These are phyloP conservation scores for Gynostemma pentaphyllum DNA, from an alignment of 306 rosid genomes.

Conservation along the genomic window DNA sequence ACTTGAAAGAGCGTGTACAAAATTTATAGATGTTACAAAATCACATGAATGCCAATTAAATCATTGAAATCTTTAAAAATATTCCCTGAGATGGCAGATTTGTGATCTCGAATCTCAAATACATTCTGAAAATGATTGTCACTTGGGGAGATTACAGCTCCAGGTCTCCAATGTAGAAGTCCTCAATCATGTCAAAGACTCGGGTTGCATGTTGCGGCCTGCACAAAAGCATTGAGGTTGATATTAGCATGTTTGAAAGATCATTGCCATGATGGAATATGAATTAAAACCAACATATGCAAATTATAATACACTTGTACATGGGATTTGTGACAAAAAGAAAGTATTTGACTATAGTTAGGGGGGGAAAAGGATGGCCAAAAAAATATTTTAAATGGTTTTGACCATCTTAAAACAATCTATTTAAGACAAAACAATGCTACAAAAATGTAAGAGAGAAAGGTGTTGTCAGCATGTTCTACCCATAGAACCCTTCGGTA, in stretches of 20 bases:
- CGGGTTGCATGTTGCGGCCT: conserved; percentile 95
- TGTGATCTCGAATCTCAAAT: not conserved
- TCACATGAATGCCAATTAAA: not conserved
- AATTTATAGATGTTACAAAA: not conserved
- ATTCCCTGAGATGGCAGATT: not conserved
- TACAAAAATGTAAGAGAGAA: not conserved
- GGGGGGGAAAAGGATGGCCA: not conserved
- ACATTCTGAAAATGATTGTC: not conserved
- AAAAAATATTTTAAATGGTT: not conserved
- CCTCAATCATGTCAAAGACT: conserved; percentile 84
- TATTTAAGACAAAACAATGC: not conserved
- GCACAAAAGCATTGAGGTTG: conserved; percentile 17
- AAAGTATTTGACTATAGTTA: not conserved
- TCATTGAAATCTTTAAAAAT: not conserved
- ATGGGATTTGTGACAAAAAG: not conserved
- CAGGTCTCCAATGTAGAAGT: conserved; percentile 69
- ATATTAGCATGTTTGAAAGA: not conserved
- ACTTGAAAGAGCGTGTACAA: not conserved
- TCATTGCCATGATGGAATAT: not conserved
- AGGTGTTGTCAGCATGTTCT: conserved; percentile 5
- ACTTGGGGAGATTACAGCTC: conserved; percentile 5
- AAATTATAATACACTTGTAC: not conserved
- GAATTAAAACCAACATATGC: not conserved
- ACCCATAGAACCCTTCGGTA: conserved; percentile 79
- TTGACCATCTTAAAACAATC: not conserved